phyloP scores from a whole-genome alignment of 805 yeast species.

The Metschnikowia henanensis region DNA sequence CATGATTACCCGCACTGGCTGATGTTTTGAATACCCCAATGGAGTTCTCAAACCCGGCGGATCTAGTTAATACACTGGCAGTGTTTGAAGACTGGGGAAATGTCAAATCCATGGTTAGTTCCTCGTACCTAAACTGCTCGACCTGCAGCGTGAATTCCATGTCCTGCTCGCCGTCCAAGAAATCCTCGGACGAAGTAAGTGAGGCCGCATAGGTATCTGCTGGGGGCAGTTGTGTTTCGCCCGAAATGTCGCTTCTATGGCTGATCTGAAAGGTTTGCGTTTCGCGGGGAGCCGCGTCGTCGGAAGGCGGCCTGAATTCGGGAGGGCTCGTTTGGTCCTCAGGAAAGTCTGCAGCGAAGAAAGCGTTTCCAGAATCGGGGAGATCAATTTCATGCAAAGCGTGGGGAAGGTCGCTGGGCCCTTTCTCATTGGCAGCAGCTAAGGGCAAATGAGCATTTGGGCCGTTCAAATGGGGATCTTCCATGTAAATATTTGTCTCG shows the following conservation, averaged over 20 bases:
- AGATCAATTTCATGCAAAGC: too few relatives aligned
- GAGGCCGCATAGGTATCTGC: constrained; percentile 4
- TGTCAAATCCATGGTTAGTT: constrained; percentile 14
- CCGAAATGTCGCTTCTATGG: neutral
- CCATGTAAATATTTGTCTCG: too few relatives aligned
- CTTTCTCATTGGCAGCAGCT: too few relatives aligned
- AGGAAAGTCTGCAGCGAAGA: too few relatives aligned
- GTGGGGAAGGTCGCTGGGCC: too few relatives aligned
- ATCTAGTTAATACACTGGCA: neutral
- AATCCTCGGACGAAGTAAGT: constrained; percentile 9
- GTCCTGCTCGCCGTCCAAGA: constrained; percentile 13
- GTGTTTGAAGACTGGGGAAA: constrained; percentile 1
- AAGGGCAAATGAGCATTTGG: too few relatives aligned
- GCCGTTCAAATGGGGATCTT: too few relatives aligned
- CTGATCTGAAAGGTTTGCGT: neutral
- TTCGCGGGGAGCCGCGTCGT: constrained; percentile 8
- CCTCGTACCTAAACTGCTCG: constrained; percentile 2
- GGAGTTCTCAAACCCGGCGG: constrained; percentile 1
- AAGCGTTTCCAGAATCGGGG: too few relatives aligned
- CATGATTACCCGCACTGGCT: too few relatives aligned
- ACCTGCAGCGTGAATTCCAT: constrained; percentile 17
- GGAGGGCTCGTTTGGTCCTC: too few relatives aligned
- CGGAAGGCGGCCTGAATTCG: neutral
- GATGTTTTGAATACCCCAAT: constrained; percentile 1
- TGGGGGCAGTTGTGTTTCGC: neutral